Evolutionary conservation across 2,329 filamentous ascomycete species (phyloP).

Genomic region (Monosporascus cannonballus): DNA sequence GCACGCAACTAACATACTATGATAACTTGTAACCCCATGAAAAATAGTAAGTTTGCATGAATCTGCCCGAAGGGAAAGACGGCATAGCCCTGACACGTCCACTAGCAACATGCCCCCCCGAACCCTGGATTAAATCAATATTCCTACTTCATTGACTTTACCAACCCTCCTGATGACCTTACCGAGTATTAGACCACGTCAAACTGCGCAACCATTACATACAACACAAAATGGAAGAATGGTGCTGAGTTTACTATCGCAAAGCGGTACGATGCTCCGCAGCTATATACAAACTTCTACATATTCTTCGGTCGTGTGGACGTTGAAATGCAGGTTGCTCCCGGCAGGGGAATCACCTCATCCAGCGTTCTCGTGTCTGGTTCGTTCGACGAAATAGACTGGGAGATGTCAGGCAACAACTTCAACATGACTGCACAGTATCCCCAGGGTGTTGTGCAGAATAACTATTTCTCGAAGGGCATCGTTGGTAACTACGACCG

Average conservation of each 20-base stretch:
- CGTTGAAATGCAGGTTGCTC: conserved; percentile 14
- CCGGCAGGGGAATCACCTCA: conserved; percentile 12
- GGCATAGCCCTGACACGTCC: neutral
- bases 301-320: conserved; percentile 13
- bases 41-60: conserved; percentile 3
- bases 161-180: conserved; percentile 2
- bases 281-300: conserved; percentile 14
- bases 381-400: conserved; percentile 16
- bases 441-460: conserved; percentile 11
- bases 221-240: conserved; percentile 8
- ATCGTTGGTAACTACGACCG: conserved; percentile 9
- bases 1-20: neutral
- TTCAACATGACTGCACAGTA: conserved; percentile 10
- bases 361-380: conserved; percentile 13
- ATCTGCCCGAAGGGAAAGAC: neutral
- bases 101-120: conserved; percentile 9
- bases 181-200: conserved; percentile 10
- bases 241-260: conserved; percentile 13
- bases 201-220: conserved; percentile 12
- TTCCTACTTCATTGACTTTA: conserved; percentile 14
- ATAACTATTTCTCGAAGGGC: conserved; percentile 10
- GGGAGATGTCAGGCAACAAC: conserved; percentile 16
- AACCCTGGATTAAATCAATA: conserved; percentile 9
- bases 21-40: conserved; percentile 10
- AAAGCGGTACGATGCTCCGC: conserved; percentile 11